Evolutionary conservation across 352 stramenopile species (phyloP).

Genomic region (Pythium insidiosum): DNA sequence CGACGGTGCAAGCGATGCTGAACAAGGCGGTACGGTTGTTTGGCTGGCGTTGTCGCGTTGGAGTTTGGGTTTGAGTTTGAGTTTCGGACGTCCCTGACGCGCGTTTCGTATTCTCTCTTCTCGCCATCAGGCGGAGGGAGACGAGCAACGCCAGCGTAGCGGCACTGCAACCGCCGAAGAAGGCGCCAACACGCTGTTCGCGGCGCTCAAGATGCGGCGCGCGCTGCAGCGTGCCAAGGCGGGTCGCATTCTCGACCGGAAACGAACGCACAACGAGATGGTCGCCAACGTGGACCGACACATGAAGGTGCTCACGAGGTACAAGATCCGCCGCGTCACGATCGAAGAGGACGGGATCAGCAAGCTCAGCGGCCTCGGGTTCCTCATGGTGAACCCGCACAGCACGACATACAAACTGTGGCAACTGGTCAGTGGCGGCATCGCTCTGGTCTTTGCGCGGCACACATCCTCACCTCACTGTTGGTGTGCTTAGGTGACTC

Average conservation of each 20-base stretch:
- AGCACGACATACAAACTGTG: slow-evolving; percentile 63
- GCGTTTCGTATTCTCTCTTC: not conserved
- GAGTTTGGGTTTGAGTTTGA: too few relatives aligned
- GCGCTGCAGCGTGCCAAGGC: slow-evolving; percentile 31
- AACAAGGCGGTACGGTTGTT: slow-evolving; percentile 20
- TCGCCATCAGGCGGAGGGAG: slow-evolving; percentile 3
- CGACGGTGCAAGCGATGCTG: slow-evolving; percentile 36
- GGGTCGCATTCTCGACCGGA: slow-evolving; percentile 3
- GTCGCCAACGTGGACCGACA: slow-evolving; percentile 56
- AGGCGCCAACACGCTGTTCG: slow-evolving; percentile 46
- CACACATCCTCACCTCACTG: not conserved
- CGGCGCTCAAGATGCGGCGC: slow-evolving; percentile 40
- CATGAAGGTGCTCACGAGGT: slow-evolving; percentile 62
- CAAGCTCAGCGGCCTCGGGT: slow-evolving; percentile 28
- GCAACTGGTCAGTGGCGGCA: slow-evolving; percentile 44
- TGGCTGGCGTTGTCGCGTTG: not conserved
- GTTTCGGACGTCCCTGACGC: too few relatives aligned
- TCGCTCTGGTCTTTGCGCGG: not conserved
- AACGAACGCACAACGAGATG: slow-evolving; percentile 24
- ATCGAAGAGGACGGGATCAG: slow-evolving; percentile 25
- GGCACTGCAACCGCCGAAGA: too few relatives aligned
- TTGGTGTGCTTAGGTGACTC: slow-evolving; percentile 25
- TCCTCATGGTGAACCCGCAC: slow-evolving; percentile 62
- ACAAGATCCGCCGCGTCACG: slow-evolving; percentile 65
- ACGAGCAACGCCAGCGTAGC: slow-evolving; percentile 1